Base-by-base conservation (phyloP, 768 basidiomycete species). In the Tulasnella calospora region DNA sequence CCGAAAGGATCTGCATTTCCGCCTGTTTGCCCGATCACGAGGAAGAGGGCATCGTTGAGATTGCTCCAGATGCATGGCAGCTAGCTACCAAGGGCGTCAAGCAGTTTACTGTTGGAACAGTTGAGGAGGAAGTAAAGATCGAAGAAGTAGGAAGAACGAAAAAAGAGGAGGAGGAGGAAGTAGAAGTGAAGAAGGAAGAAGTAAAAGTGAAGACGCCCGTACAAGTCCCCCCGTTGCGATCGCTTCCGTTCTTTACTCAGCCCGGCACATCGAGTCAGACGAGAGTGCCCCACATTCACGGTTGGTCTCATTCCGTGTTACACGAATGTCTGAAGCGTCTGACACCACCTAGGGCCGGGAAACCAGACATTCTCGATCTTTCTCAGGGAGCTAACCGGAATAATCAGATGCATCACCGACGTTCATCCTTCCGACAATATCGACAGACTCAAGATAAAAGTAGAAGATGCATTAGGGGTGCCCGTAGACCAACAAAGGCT, bases 101-200 rank as follows among this genome's bases (percentile, higher is more conserved):
- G 23, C 9, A 30, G 2, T 61, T 61, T 10, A 61, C 23, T 27
- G 21, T 61, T 23, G 57, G 27, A 13, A 61, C 81, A 0, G 82
- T 86, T 51, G 57, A n/a, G 1, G 57, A 30, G 3, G 57, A 61
- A 3, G 6, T 27, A 13, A 30, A 61, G n/a, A 5, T 1, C 27
- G 57, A 61, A n/a, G 27, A 19, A 30, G 17, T 61, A n/a, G 57
- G n/a, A 61, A 30, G 23, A 19, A 5, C 6, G 9, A 21, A 61
- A 7, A n/a, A 61, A 30, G 57, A n/a, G 7, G 12, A 27, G 4
- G n/a, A n/a, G n/a, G 57, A 61, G 6, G 57, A n/a, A 5, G 57
- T 3, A 3, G 27, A 27, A 23, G 57, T 61, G n/a, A 30, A 27
- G 4, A 21, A n/a, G n/a, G 57, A 61, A n/a, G 57, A n/a, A 5